Base-by-base conservation (phyloP, 192 early-diverging fungal species). In the Lunasporangiospora selenospora region DNA sequence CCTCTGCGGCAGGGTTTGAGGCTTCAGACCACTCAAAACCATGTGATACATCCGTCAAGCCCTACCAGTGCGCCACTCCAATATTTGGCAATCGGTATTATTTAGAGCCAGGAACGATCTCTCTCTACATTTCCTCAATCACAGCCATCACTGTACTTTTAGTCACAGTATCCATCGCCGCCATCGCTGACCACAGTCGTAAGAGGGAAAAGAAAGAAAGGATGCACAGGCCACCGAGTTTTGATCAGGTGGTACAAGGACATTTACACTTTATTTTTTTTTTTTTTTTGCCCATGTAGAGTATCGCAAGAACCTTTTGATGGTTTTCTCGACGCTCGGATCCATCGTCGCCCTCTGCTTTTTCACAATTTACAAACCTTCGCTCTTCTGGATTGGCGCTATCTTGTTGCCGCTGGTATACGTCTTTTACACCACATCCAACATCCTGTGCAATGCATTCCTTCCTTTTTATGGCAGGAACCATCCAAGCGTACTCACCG, bases 121-220 rank as follows among this genome's bases (percentile, higher is more conserved):
- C 76, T 3, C 44, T 78, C 23, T 65, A 61, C 41, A 59, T 77
- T 9, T 53, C 60, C 16, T 58, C 69, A 11, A 48, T 78, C 24
- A 53, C 60, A 11, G 46, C 49, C 21, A 32, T 75, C 9, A 12
- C 65, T 19, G 64, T 64, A 26, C 63, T 71, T 13, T 53, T 78
- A 33, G 24, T 56, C 1, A 75, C 58, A 16, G 43, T 73, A 3
- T 51, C 56, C 27, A 45, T 78, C 12, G 52, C 67, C 10, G 43
- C 76, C 2, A 44, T 78, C n/a, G 76, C 76, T n/a, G 76, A 78
- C 69, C 61, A 75, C 30, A 54, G 70, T 3, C 53, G 48, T 52
- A 41, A 43, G 47, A 18, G 19, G 11, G 4, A 30, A 46, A 46
- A 46, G 7, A 51, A 31, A 34, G 3, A 24, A 51, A 31, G 31